Evolutionary conservation across 1,139 yeast species (phyloP).

Genomic region (Hemisphaericaspora xylanilytica): DNA sequence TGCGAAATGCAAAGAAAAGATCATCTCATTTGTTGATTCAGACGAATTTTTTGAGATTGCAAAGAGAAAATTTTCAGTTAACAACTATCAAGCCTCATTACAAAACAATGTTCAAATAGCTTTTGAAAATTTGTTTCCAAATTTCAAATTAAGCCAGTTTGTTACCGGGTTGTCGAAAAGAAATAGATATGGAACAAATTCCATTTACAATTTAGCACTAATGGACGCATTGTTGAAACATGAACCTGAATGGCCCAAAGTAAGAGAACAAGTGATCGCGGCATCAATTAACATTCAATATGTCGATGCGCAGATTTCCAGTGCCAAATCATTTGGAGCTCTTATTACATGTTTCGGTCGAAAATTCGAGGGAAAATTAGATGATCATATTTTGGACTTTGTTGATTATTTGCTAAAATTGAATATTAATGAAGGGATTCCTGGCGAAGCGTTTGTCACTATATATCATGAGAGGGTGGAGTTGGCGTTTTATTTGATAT

Average conservation of each 20-base stretch:
- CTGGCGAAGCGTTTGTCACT: conserved; percentile 46
- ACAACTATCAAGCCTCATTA: conserved; percentile 36
- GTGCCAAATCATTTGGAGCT: conserved; percentile 78
- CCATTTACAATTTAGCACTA: conserved; percentile 59
- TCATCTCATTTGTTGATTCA: conserved; percentile 44
- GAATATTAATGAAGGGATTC: conserved; percentile 53
- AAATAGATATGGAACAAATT: conserved; percentile 50
- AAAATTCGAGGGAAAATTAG: conserved; percentile 32
- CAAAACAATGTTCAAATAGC: conserved; percentile 27
- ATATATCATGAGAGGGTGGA: conserved; percentile 65
- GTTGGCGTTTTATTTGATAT: conserved; percentile 63
- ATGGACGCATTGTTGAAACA: conserved; percentile 58
- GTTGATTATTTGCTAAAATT: conserved; percentile 50
- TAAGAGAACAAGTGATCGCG: conserved; percentile 51
- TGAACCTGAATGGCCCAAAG: conserved; percentile 49
- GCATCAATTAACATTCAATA: conserved; percentile 66
- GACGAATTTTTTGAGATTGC: conserved; percentile 31
- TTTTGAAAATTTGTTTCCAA: conserved; percentile 52
- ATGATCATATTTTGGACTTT: conserved; percentile 39
- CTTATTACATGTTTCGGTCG: conserved; percentile 63
- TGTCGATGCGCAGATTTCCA: conserved; percentile 63
- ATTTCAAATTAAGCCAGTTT: conserved; percentile 51
- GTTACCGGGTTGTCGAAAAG: conserved; percentile 46
- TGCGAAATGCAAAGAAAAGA: conserved; percentile 35
- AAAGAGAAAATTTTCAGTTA: conserved; percentile 29